Base-by-base conservation (phyloP, 148 eudicot species). In the Cornus florida region DNA sequence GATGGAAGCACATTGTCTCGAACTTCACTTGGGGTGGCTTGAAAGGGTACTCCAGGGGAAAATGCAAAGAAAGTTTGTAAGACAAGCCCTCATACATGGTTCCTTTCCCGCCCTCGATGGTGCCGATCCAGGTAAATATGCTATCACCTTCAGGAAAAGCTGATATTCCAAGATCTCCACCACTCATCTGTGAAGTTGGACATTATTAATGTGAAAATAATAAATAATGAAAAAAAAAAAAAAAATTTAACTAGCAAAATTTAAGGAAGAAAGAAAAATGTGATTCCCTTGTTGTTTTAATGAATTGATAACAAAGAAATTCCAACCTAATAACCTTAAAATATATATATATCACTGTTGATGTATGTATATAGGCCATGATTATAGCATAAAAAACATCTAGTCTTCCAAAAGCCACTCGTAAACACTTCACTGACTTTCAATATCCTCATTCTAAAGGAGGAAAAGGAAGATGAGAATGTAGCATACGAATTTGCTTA, bases 61-160 rank as follows among this genome's bases (percentile, higher is more conserved):
- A 90, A 17, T 66, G 84, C 75, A 88, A 77, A 38, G 93, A 88
- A 46, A 90, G 90, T 80, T 90, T 90, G 87, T 85, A 90, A 43
- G 88, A 83, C 69, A 87, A 79, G 67, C 90, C 91, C 79, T 88
- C 91, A 20, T 86, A 90, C 78, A 79, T 39, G 46, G 90, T 90
- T 76, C 89, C 93, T 77, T 84, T 85, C 33, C 90, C 87, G 16
- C 93, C 93, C 56, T 86, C 85, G 74, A 88, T 88, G 28, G 93
- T 90, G 33, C 93, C 93, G 56, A 83, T 77, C 93, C 91, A 88
- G 7, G 79, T 72, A 75, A 90, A 85, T 33, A 88, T 90, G 84
- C 84, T 88, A 43, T 90, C 93, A 22, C 88, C 88, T 84, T 90
- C 88, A 35, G 93, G 93, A 67, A 90, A 90, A n/a, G 93, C 93